Base-by-base conservation (phyloP, 768 basidiomycete genomes). In the Russula abietina region DNA sequence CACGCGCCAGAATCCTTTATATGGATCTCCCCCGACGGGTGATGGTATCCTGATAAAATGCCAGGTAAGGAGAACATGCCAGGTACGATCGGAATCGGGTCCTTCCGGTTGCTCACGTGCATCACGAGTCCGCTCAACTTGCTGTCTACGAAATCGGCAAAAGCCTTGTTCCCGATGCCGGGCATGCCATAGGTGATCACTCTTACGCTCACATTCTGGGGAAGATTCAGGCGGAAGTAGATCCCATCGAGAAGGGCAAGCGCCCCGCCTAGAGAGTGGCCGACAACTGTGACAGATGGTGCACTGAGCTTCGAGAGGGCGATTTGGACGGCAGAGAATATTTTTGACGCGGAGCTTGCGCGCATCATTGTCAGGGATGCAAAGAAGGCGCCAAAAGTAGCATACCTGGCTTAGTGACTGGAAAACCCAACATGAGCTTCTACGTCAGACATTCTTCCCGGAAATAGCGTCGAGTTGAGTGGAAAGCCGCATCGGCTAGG, bases 341-440 rank as follows among this genome's bases (percentile, higher is more conserved):
- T 59, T 2, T 0, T 10, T 5, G 11, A 14, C 1, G 65, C 65
- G 2, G 65, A 55, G 1, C 65, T 43, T 66, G 54, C 7, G 12
- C 8, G 33, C 7, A n/a, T 28, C 30, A 30, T 26, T 1, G 24
- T 55, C 14, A 16, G n/a, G 50, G 4, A 45, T 36, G 32, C 52
- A 22, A 5, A 4, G n/a, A 14, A 22, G 26, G n/a, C 5, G 28
- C 39, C 0, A 17, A 1, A 14, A 8, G 22, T 46, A n/a, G 60
- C 75, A 33, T 68, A 83, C 83, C 54, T 62, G 5, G 78, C 75
- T 4, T 85, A 84, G 3, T 73, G 76, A 2, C 68, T 67, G 14
- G 59, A 68, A 64, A 85, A 85, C 1, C 84, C 84, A 32, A 59
- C 61, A 61, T 85, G 84, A 4, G 75, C 76, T 64, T 75, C 17